These are phyloP conservation scores for Ligustrum vulgare DNA, from an alignment of 257 asterid species.

Conservation along the genomic window DNA sequence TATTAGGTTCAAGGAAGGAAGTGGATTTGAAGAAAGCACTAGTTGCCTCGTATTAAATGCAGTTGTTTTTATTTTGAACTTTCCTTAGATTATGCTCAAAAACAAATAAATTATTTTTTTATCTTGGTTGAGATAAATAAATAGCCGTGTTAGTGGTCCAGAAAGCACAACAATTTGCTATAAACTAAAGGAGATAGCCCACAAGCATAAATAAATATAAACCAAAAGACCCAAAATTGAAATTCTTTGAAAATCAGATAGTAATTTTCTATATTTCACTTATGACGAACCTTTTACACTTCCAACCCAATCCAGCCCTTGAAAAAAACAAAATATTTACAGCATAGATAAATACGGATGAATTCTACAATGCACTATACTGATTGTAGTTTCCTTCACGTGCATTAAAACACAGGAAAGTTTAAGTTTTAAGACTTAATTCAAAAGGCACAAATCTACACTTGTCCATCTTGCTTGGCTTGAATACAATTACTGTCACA, in stretches of 20 bases:
- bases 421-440: background rate
- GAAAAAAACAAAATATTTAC: constrained; percentile 16
- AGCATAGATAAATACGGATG: background rate
- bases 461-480: background rate
- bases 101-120: background rate
- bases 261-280: constrained; percentile 14
- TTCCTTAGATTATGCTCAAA: background rate
- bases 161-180: background rate
- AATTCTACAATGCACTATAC: background rate
- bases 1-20: background rate
- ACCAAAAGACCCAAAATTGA: background rate
- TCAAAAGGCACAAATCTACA: background rate
- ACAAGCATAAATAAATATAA: background rate
- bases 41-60: background rate
- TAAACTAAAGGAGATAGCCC: background rate
- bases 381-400: background rate
- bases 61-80: background rate
- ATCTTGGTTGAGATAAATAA: background rate
- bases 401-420: background rate
- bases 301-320: constrained; percentile 27
- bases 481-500: too few relatives aligned
- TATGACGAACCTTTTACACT: background rate
- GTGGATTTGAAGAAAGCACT: background rate
- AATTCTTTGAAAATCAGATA: background rate
- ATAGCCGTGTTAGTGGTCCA: background rate